Conservation (phyloP, 2,329 filamentous ascomycete genomes). For the Trichoderma sp. region DNA sequence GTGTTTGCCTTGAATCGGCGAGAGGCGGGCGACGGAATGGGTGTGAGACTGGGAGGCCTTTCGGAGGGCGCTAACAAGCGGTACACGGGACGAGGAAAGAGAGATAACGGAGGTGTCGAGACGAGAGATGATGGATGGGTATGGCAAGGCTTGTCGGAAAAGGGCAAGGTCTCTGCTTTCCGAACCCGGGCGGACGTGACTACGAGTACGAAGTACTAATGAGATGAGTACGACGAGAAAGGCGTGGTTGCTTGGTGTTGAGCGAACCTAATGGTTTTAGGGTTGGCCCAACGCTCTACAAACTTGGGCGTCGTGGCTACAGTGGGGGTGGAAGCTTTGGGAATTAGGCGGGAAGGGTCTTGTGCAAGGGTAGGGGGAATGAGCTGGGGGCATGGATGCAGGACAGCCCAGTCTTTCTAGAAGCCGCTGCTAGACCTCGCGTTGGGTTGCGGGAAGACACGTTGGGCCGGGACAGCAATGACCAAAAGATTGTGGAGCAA, state of each 20-base stretch:
- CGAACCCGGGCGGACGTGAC: not conserved
- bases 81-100: conserved; percentile 1
- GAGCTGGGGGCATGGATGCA: conserved; percentile 7
- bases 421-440: conserved; percentile 16
- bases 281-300: conserved; percentile 17
- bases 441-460: conserved; percentile 20
- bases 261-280: conserved; percentile 18
- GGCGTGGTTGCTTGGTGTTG: conserved; percentile 12
- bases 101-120: conserved; percentile 1
- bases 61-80: conserved; percentile 13
- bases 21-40: conserved; percentile 13
- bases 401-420: conserved; percentile 23
- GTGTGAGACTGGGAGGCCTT: conserved; percentile 18
- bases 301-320: conserved; percentile 20
- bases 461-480: conserved; percentile 21
- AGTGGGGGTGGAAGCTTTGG: conserved; percentile 17
- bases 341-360: conserved; percentile 18
- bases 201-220: not conserved
- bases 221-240: conserved; percentile 11
- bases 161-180: not conserved
- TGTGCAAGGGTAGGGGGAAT: conserved; percentile 9
- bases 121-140: not conserved
- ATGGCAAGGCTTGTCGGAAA: conserved; percentile 12
- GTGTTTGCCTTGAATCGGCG: conserved; percentile 21
- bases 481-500: conserved; percentile 15